Evolutionary conservation across 805 yeast species (phyloP).

Genomic region (Ogataea zsoltii): DNA sequence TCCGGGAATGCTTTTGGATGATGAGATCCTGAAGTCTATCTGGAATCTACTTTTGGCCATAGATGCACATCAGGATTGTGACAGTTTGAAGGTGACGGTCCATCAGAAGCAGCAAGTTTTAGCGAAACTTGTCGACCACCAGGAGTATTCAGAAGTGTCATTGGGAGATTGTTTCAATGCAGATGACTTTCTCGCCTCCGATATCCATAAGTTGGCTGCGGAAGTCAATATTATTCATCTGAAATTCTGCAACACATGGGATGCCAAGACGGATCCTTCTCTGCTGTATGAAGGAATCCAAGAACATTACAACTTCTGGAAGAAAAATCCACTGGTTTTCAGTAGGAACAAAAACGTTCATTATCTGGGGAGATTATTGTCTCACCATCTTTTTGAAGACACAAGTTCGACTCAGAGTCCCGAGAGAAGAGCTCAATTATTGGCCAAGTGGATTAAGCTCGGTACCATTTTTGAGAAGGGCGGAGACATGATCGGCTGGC

Average conservation of each 20-base stretch:
- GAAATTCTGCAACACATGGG: constrained; percentile 68
- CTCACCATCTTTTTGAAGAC: constrained; percentile 67
- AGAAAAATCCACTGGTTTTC: constrained; percentile 75
- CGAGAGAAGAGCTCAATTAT: constrained; percentile 58
- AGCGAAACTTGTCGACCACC: constrained; percentile 37
- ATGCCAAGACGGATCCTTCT: constrained; percentile 76
- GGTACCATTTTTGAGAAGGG: constrained; percentile 74
- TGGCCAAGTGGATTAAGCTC: constrained; percentile 82
- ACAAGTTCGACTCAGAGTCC: constrained; percentile 32
- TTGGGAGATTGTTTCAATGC: constrained; percentile 13
- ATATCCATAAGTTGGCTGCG: constrained; percentile 54
- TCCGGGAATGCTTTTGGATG: constrained; percentile 69
- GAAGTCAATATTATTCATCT: constrained; percentile 70
- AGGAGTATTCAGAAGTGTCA: constrained; percentile 19
- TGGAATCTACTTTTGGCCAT: constrained; percentile 52
- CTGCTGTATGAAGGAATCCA: constrained; percentile 58
- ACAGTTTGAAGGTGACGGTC: constrained; percentile 52
- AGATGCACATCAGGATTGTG: constrained; percentile 51
- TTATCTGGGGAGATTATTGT: constrained; percentile 69
- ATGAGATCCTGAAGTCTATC: constrained; percentile 57
- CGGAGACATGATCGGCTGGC: constrained; percentile 95
- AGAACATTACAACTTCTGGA: constrained; percentile 46
- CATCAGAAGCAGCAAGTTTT: constrained; percentile 50
- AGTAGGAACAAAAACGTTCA: constrained; percentile 68
- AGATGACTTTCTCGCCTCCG: constrained; percentile 54